Evolutionary conservation across 805 yeast species (phyloP).

Genomic region (Metschnikowia matae): DNA sequence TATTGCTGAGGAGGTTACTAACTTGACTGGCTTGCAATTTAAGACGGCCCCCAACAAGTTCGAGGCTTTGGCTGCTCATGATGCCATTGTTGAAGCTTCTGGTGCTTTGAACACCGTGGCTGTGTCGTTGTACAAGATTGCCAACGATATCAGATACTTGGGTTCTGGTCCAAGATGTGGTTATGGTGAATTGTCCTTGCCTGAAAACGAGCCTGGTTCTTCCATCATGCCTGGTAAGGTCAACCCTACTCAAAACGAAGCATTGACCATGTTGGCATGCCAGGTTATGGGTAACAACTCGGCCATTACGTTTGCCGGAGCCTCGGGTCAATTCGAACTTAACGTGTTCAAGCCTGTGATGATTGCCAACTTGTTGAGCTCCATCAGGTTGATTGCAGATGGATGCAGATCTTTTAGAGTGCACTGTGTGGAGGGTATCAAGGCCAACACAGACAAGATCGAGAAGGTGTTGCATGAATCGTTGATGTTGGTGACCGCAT

Average conservation of each 20-base stretch:
- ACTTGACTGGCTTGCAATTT: conserved; percentile 84
- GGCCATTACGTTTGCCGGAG: conserved; percentile 94
- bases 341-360: conserved; percentile 97
- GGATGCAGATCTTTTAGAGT: conserved; percentile 86
- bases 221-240: conserved; percentile 99
- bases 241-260: conserved; percentile 99
- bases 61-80: conserved; percentile 98
- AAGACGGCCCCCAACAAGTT: conserved; percentile 97
- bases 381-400: conserved; percentile 85
- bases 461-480: conserved; percentile 87
- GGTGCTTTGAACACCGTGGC: conserved; percentile 97
- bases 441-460: conserved; percentile 85
- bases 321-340: conserved; percentile 97
- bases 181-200: conserved; percentile 90
- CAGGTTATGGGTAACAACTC: conserved; percentile 98
- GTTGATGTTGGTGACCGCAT: conserved; percentile 95
- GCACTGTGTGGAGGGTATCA: conserved; percentile 92
- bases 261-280: conserved; percentile 95
- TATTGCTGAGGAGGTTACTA: conserved; percentile 81
- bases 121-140: conserved; percentile 89
- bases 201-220: conserved; percentile 99
- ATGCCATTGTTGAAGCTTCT: conserved; percentile 95
- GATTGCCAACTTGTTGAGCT: conserved; percentile 84
- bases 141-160: conserved; percentile 95
- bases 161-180: conserved; percentile 99